Evolutionary conservation across 2,329 filamentous ascomycete genomes (phyloP).

Genomic region (Cordyceps farinosa): DNA sequence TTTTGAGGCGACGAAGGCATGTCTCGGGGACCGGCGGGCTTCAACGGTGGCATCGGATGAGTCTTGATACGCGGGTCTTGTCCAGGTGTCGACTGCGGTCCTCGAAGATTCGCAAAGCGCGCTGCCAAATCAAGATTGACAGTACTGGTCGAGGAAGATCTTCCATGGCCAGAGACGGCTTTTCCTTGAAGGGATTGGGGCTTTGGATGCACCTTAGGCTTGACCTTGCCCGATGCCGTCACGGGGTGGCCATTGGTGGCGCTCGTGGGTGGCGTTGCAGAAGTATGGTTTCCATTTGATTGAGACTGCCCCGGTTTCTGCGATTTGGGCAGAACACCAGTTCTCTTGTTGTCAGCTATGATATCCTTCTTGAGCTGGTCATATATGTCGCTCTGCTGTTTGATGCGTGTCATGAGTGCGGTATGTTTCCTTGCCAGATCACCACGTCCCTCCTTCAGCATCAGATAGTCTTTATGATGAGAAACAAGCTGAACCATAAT

Average conservation of each 20-base stretch:
- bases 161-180: slow-evolving; percentile 36
- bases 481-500: slow-evolving; percentile 75
- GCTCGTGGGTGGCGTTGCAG: slow-evolving; percentile 14
- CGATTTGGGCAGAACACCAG: slow-evolving; percentile 50
- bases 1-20: slow-evolving; percentile 45
- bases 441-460: slow-evolving; percentile 53
- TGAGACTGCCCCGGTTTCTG: not conserved
- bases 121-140: slow-evolving; percentile 48
- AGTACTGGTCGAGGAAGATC: slow-evolving; percentile 27
- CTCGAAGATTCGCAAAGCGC: slow-evolving; percentile 56
- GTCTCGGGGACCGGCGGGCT: slow-evolving; percentile 46
- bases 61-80: slow-evolving; percentile 54
- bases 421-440: slow-evolving; percentile 47
- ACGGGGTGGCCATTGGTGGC: slow-evolving; percentile 6
- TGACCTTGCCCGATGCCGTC: slow-evolving; percentile 33
- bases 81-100: slow-evolving; percentile 36
- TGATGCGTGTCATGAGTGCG: slow-evolving; percentile 49
- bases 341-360: slow-evolving; percentile 60
- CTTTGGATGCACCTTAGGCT: slow-evolving; percentile 59
- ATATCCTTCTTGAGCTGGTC: slow-evolving; percentile 57
- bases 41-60: slow-evolving; percentile 41
- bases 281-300: slow-evolving; percentile 18
- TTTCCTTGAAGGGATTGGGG: slow-evolving; percentile 64
- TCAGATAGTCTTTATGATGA: slow-evolving; percentile 68
- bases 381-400: slow-evolving; percentile 46